These are phyloP conservation scores for Volvariella surrecta DNA, from an alignment of 1,284 basidiomycete species.

Conservation along the genomic window DNA sequence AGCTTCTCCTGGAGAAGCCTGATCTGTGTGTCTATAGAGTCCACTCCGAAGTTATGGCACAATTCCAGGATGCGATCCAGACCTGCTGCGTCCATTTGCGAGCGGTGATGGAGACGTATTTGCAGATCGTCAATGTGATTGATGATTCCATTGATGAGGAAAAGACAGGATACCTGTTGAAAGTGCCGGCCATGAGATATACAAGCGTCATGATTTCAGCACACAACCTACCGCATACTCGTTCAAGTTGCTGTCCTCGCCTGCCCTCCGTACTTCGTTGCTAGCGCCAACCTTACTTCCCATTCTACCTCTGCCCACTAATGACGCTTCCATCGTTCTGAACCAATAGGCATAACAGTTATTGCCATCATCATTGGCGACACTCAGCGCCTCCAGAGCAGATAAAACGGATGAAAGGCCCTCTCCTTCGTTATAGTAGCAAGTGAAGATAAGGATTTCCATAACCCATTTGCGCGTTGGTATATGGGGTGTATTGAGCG, in stretches of 20 bases:
- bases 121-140: constrained; percentile 67
- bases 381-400: constrained; percentile 61
- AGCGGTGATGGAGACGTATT: constrained; percentile 76
- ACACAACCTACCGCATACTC: constrained; percentile 71
- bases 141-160: constrained; percentile 64
- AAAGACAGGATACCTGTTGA: constrained; percentile 55
- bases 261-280: constrained; percentile 72
- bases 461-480: constrained; percentile 75
- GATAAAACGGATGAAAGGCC: constrained; percentile 47
- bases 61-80: constrained; percentile 69
- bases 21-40: constrained; percentile 64
- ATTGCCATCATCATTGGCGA: constrained; percentile 51
- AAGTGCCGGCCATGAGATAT: constrained; percentile 7
- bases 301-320: constrained; percentile 89
- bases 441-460: constrained; percentile 66
- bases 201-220: constrained; percentile 8
- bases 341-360: constrained; percentile 87
- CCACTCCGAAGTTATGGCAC: constrained; percentile 61
- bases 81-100: constrained; percentile 86
- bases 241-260: constrained; percentile 61
- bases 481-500: constrained; percentile 79
- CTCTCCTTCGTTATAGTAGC: constrained; percentile 52
- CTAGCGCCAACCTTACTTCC: constrained; percentile 93
- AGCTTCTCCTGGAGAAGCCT: constrained; percentile 57
- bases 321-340: constrained; percentile 68